Evolutionary conservation across 2,329 filamentous ascomycete species (phyloP).

Genomic region (Fusarium staphyleae): DNA sequence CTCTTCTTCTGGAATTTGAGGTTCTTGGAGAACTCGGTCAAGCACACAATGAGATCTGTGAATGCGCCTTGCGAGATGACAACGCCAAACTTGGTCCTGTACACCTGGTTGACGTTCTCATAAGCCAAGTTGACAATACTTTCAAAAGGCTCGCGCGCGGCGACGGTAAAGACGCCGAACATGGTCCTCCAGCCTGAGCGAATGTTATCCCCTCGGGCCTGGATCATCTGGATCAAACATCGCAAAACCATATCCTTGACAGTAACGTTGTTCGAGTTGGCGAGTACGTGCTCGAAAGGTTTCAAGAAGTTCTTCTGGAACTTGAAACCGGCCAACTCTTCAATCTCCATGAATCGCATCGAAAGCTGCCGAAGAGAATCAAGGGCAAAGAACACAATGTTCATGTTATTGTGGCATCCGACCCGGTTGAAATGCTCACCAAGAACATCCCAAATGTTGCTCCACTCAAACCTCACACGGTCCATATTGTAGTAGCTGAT

Average conservation of each 20-base stretch:
- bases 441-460: slow-evolving; percentile 95
- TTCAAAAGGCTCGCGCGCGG: slow-evolving; percentile 91
- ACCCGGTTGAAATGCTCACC: slow-evolving; percentile 98
- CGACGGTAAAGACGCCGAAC: slow-evolving; percentile 98
- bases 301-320: slow-evolving; percentile 99
- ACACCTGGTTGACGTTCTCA: slow-evolving; percentile 94
- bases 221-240: slow-evolving; percentile 99
- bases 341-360: slow-evolving; percentile 99
- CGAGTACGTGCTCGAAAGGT: slow-evolving; percentile 96
- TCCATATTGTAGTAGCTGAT: slow-evolving; percentile 99
- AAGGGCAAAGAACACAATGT: slow-evolving; percentile 95
- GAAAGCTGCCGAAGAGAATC: slow-evolving; percentile 95
- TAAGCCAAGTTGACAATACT: slow-evolving; percentile 96
- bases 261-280: slow-evolving; percentile 86
- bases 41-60: slow-evolving; percentile 91
- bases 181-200: slow-evolving; percentile 98
- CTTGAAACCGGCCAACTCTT: slow-evolving; percentile 97
- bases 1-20: slow-evolving; percentile 99
- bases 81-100: slow-evolving; percentile 92
- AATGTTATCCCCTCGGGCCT: slow-evolving; percentile 95
- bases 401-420: slow-evolving; percentile 94
- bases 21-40: slow-evolving; percentile 99
- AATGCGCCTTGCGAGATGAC: slow-evolving; percentile 97
- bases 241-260: slow-evolving; percentile 98
- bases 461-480: slow-evolving; percentile 97